Evolutionary conservation across 139 green algal species (phyloP), one percentile per base, ranked within the genome.

Genomic region (Picocystis salinarum): DNA sequence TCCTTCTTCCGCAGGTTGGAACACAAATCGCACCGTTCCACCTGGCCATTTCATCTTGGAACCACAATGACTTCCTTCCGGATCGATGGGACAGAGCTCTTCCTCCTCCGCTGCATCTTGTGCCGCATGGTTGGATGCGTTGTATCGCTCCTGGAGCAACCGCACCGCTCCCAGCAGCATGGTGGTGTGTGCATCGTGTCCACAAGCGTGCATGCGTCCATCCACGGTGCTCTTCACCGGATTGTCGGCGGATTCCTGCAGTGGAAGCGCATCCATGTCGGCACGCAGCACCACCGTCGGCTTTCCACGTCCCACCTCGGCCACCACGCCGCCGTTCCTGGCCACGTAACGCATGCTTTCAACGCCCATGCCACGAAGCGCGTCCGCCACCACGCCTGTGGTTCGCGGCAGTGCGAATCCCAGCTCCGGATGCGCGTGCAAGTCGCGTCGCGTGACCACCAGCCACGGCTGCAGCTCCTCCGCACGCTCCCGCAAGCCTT

Each of bases 1-100:
- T 6, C 71, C 74, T 61, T 94, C 84, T 61, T 93, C 84, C 10
- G 81, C 83, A 4, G 83, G 83, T 58, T 94, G 84, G 69, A 93
- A 96, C 7, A 93, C 23, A 9, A 94, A 67, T 30, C 64, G 54
- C 25, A 94, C 76, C 1, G 44, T 78, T 40, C 80, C 79, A n/a
- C n/a, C n/a, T n/a, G n/a, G n/a, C n/a, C n/a, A n/a, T n/a, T n/a
- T n/a, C n/a, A n/a, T n/a, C n/a, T n/a, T n/a, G n/a, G n/a, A n/a
- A n/a, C n/a, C n/a, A n/a, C n/a, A n/a, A n/a, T n/a, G n/a, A n/a
- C n/a, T n/a, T n/a, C n/a, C n/a, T n/a, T n/a, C n/a, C n/a, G n/a
- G n/a, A n/a, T n/a, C n/a, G n/a, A n/a, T n/a, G n/a, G 13, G 31
- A 37, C 31, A 13, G 31, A 37, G 36, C 10, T 44, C 36, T 11